Percentiles rank a stretch among this genome's conserved stretches.
Conservation (phyloP, 139 green algal species). For the Chlamydomonas sp. region DNA sequence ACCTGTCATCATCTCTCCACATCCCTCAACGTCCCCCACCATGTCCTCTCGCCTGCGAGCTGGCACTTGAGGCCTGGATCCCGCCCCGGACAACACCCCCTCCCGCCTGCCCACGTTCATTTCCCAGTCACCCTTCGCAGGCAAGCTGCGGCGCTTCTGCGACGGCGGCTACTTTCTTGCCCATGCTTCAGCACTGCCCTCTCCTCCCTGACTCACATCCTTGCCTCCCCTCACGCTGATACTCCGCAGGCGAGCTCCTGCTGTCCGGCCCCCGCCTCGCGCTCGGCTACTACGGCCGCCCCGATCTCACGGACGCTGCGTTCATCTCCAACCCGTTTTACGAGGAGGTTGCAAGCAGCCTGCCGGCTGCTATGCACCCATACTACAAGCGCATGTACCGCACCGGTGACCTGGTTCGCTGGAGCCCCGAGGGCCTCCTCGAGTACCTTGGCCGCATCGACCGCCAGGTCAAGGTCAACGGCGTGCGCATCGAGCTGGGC, state of each 20-base stretch:
- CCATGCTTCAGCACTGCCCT: too few species aligned
- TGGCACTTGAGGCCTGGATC: too few species aligned
- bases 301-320: background rate
- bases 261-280: slow-evolving; percentile 24
- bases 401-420: slow-evolving; percentile 41
- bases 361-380: background rate
- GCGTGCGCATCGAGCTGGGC: slow-evolving; percentile 51
- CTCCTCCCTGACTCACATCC: too few species aligned
- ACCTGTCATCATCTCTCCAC: too few species aligned
- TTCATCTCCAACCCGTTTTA: background rate
- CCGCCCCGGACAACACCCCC: slow-evolving; percentile 31
- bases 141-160: slow-evolving; percentile 26
- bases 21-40: too few species aligned
- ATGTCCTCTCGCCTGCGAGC: too few species aligned
- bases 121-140: slow-evolving; percentile 25
- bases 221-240: too few species aligned
- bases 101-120: slow-evolving; percentile 33
- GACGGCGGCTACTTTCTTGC: too few species aligned
- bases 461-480: slow-evolving; percentile 46
- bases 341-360: slow-evolving; percentile 9
- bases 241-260: slow-evolving; percentile 53
- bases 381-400: slow-evolving; percentile 36
- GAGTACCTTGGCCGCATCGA: slow-evolving; percentile 38
- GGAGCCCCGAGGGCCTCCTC: slow-evolving; percentile 24
- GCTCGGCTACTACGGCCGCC: slow-evolving; percentile 7